Percentiles rank a stretch among this genome's conserved stretches.
These are phyloP conservation scores for Leishmania guyanensis DNA, from an alignment of 208 protist genomes.

Conservation along the genomic window DNA sequence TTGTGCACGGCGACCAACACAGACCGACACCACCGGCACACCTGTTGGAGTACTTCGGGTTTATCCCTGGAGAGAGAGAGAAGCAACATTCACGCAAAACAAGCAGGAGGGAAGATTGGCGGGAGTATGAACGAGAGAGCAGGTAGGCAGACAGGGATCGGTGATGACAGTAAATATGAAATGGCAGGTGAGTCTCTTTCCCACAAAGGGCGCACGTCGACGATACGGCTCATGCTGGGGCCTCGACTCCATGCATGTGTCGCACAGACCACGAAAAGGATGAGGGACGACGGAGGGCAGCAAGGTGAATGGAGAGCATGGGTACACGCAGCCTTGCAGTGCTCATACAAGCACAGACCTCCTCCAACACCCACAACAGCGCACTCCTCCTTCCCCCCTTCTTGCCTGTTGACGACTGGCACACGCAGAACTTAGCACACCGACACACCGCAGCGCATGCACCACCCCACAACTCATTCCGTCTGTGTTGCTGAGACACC, in stretches of 20 bases:
- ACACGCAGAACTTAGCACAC: not conserved
- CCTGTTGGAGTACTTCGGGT: not conserved
- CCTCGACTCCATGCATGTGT: not conserved
- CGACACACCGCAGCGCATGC: not conserved
- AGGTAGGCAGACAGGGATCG: not conserved
- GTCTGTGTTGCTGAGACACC: not conserved
- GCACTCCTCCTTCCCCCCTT: not conserved
- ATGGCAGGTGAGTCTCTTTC: not conserved
- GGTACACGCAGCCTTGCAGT: not conserved
- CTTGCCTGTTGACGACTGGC: not conserved
- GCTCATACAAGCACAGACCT: not conserved
- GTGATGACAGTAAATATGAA: not conserved
- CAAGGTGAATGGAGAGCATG: not conserved
- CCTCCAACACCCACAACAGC: not conserved
- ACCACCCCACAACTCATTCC: not conserved
- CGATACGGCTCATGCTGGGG: not conserved
- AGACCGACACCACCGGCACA: conserved; percentile 1
- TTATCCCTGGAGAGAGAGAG: not conserved
- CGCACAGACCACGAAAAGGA: not conserved
- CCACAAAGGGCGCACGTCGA: not conserved
- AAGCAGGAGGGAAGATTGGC: not conserved
- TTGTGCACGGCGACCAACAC: conserved; percentile 1
- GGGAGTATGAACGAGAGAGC: not conserved
- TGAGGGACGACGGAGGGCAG: not conserved
- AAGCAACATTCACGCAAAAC: not conserved